Evolutionary conservation across 2,329 filamentous ascomycete genomes (phyloP), one percentile per base, ranked within the genome.

Genomic region (Calonectria pseudoreteaudii): DNA sequence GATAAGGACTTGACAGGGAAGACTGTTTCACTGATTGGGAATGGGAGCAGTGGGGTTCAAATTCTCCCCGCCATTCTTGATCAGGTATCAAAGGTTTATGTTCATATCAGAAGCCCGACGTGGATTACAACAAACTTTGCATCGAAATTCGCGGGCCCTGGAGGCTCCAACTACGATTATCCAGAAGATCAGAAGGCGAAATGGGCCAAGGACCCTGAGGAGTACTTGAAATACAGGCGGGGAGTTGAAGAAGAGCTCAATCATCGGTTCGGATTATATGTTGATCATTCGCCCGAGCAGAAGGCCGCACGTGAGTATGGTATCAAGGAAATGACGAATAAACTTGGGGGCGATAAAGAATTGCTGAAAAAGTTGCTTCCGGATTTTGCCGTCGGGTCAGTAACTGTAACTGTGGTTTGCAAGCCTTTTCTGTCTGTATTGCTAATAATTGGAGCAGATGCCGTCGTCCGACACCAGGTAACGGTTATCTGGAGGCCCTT

Each of bases 71-170:
- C 64, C 0, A 66, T 66, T 13, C 64, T 50, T 16, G 41, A 31
- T 5, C 16, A 52, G 26, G 64, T n/a, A 7, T 20, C n/a, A 2
- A 66, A 66, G 30, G 18, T 66, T 14, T 66, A 50, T 20, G 41
- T 50, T 26, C 31, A 36, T 36, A 49, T 66, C 20, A 47, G 64
- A 6, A 50, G 41, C 11, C 44, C 30, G 18, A 50, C 47, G 11
- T 66, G 64, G 64, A 50, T 66, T 10, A 66, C 64, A n/a, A 31
- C 64, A 30, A 31, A 34, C 20, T 52, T 66, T 41, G 64, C 41
- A 13, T 30, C 44, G 7, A 66, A 66, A 49, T 52, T 36, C 26
- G 64, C 64, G 2, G 47, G 41, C 3, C 56, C 58, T 5, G 56
- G 44, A 56, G 68, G 68, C 8, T 14, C 26, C 10, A 70, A 70